Evolutionary conservation across 345 rosid species (phyloP).

Genomic region (Anacardium occidentale): DNA sequence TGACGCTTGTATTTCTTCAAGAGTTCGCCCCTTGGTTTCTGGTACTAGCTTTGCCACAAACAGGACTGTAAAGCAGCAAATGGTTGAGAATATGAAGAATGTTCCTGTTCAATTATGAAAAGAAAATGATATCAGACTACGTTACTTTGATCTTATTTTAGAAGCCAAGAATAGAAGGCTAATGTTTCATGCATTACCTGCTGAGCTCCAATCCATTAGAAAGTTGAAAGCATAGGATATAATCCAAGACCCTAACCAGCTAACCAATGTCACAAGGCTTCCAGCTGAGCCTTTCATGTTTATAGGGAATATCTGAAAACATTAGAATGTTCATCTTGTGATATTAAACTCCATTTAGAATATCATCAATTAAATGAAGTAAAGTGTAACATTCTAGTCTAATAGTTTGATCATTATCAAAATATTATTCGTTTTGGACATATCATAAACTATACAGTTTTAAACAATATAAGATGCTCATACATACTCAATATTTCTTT

Average conservation of each 20-base stretch:
- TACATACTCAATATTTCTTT: too few relatives aligned
- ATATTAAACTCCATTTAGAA: not conserved
- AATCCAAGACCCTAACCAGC: slow-evolving; percentile 85
- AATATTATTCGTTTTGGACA: too few relatives aligned
- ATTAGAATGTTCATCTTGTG: slow-evolving; percentile 1
- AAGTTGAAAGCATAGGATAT: slow-evolving; percentile 67
- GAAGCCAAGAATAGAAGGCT: not conserved
- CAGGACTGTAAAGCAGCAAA: slow-evolving; percentile 57
- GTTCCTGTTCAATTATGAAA: slow-evolving; percentile 43
- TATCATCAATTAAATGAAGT: not conserved
- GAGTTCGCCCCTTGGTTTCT: slow-evolving; percentile 72
- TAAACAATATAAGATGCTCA: too few relatives aligned
- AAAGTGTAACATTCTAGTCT: too few relatives aligned
- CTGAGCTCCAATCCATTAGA: slow-evolving; percentile 48
- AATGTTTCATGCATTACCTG: slow-evolving; percentile 27
- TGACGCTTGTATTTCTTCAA: slow-evolving; percentile 74
- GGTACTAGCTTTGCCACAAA: slow-evolving; percentile 76
- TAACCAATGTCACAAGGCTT: slow-evolving; percentile 72
- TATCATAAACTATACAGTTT: too few relatives aligned
- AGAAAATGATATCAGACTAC: not conserved
- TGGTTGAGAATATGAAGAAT: slow-evolving; percentile 54
- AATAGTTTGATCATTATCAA: too few relatives aligned
- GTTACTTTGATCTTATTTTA: not conserved
- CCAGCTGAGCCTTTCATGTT: slow-evolving; percentile 83
- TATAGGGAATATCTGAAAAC: slow-evolving; percentile 72